phyloP scores from a whole-genome alignment of 352 stramenopile species.

The Pythium volutum region DNA sequence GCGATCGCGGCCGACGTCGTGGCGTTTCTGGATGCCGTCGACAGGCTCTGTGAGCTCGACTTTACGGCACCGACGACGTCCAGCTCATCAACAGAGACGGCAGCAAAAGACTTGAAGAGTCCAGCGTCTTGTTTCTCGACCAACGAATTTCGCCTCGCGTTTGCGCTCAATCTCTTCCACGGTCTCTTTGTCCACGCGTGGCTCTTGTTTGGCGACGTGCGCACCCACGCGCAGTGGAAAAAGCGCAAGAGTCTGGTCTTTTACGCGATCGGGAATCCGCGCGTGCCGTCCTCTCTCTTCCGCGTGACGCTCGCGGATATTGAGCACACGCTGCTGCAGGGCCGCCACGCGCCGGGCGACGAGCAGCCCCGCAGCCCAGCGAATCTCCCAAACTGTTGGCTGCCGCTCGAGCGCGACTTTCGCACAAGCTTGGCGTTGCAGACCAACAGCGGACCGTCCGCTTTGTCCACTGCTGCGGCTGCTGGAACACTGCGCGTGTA shows the following conservation, averaged over 20 bases:
- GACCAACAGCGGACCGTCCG: constrained; percentile 45
- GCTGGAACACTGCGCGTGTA: constrained; percentile 66
- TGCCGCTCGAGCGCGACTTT: constrained; percentile 49
- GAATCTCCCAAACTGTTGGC: constrained; percentile 25
- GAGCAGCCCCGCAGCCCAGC: constrained; percentile 15
- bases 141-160: constrained; percentile 50
- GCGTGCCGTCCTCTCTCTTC: constrained; percentile 14
- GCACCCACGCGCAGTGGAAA: constrained; percentile 72
- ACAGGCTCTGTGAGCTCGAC: constrained; percentile 38
- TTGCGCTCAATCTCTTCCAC: constrained; percentile 92
- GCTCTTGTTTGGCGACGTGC: constrained; percentile 49
- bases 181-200: constrained; percentile 84
- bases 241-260: constrained; percentile 52
- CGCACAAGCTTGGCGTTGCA: constrained; percentile 87
- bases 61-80: background rate
- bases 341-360: constrained; percentile 14
- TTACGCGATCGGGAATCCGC: constrained; percentile 35
- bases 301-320: constrained; percentile 75
- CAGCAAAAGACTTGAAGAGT: background rate
- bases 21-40: constrained; percentile 47
- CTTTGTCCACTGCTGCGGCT: background rate
- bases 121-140: constrained; percentile 8
- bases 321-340: constrained; percentile 81
- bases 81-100: background rate
- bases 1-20: constrained; percentile 30